A percentile compares a stretch with the other conserved stretches of the same genome.
These are phyloP conservation scores for Talaromyces sp. DNA, from an alignment of 2,329 filamentous ascomycete genomes.

Conservation along the genomic window DNA sequence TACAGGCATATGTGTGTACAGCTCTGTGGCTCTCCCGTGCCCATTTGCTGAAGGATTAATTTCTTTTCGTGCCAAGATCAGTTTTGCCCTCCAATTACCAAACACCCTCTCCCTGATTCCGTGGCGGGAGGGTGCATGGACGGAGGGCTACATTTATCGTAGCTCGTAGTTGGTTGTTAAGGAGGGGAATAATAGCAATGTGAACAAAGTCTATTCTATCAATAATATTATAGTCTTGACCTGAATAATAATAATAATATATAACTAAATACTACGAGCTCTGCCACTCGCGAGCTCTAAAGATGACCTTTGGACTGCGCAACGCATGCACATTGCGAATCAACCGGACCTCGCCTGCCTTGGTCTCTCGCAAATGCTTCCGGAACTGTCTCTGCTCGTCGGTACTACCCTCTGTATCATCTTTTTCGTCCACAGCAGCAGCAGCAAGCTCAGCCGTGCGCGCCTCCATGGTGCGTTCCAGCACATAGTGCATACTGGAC, in stretches of 20 bases:
- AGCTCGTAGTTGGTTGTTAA: not conserved
- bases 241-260: not conserved
- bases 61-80: slow-evolving; percentile 60
- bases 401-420: slow-evolving; percentile 14
- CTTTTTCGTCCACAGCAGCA: slow-evolving; percentile 16
- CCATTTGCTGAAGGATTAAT: slow-evolving; percentile 63
- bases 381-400: slow-evolving; percentile 49
- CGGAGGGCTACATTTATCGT: slow-evolving; percentile 38
- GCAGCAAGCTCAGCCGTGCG: slow-evolving; percentile 61
- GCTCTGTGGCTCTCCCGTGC: slow-evolving; percentile 57
- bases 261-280: slow-evolving; percentile 6
- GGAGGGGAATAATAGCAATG: not conserved
- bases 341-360: slow-evolving; percentile 83
- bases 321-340: slow-evolving; percentile 70
- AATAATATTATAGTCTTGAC: not conserved
- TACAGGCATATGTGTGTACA: slow-evolving; percentile 68
- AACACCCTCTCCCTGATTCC: slow-evolving; percentile 39
- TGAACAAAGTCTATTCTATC: not conserved
- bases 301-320: slow-evolving; percentile 60
- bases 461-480: slow-evolving; percentile 62
- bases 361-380: slow-evolving; percentile 65
- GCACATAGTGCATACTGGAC: slow-evolving; percentile 84
- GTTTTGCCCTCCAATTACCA: slow-evolving; percentile 45
- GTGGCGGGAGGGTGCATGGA: slow-evolving; percentile 45
- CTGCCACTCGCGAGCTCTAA: slow-evolving; percentile 50